Conservation (phyloP, 768 basidiomycete species). For the Ramaria sp. region DNA sequence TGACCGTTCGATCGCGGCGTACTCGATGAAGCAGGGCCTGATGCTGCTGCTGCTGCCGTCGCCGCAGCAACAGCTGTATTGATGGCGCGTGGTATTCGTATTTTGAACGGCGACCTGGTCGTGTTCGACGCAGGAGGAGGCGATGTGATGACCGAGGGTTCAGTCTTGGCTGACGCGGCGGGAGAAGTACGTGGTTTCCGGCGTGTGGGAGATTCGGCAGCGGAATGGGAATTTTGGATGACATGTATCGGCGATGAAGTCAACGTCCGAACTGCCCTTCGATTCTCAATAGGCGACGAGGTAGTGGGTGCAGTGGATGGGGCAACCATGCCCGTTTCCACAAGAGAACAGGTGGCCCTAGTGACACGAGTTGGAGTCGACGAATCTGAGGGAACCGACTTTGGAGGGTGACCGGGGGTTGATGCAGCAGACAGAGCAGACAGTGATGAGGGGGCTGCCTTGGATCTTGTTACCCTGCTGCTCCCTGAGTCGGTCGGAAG, state of each 20-base stretch:
- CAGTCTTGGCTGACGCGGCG: neutral
- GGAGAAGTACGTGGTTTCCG: neutral
- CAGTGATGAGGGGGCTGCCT: neutral
- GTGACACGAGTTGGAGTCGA: neutral
- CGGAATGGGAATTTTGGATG: neutral
- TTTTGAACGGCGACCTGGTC: constrained; percentile 6
- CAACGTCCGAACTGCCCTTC: neutral
- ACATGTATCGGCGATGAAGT: neutral
- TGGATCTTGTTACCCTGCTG: neutral
- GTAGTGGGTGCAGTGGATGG: neutral
- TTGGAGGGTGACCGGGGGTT: neutral
- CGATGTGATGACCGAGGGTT: neutral
- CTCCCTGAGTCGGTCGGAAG: neutral
- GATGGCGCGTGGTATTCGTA: constrained; percentile 8
- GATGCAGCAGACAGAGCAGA: neutral
- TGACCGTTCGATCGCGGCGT: neutral
- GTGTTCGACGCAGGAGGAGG: neutral
- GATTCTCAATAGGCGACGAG: neutral
- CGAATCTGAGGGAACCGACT: neutral
- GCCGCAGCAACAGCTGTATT: constrained; percentile 9
- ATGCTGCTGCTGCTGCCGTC: constrained; percentile 5
- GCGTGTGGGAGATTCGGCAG: neutral
- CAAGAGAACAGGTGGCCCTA: neutral
- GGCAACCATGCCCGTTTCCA: neutral
- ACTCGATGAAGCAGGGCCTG: neutral